A percentile compares a stretch with the other conserved stretches of the same genome.
phyloP scores from a whole-genome alignment of 1,284 basidiomycete species.

The Gomphus bonarii region DNA sequence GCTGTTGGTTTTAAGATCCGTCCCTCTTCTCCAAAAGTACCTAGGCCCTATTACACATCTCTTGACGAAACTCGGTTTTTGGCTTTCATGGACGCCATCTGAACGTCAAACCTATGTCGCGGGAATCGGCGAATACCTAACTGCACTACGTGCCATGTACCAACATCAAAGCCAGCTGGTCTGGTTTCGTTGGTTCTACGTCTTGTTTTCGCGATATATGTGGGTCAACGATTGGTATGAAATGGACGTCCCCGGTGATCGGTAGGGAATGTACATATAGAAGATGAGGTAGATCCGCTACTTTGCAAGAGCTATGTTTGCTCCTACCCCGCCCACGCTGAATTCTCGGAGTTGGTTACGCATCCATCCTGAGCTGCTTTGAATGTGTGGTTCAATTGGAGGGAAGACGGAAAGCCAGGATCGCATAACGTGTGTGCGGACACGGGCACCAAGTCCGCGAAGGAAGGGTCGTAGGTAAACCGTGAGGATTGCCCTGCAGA shows the following conservation, averaged over 20 bases:
- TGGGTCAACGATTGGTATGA: slow-evolving; percentile 75
- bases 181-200: slow-evolving; percentile 87
- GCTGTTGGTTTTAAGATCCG: slow-evolving; percentile 52
- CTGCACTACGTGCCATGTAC: slow-evolving; percentile 60
- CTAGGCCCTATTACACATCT: slow-evolving; percentile 38
- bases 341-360: slow-evolving; percentile 12
- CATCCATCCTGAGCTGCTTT: slow-evolving; percentile 9
- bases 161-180: slow-evolving; percentile 70
- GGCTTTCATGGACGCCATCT: slow-evolving; percentile 16
- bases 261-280: background rate
- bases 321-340: slow-evolving; percentile 6
- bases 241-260: background rate
- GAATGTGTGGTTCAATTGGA: background rate
- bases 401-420: background rate
- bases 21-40: slow-evolving; percentile 52
- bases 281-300: background rate
- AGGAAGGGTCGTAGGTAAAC: slow-evolving; percentile 25
- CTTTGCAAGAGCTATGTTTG: slow-evolving; percentile 13
- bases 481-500: slow-evolving; percentile 22
- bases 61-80: slow-evolving; percentile 34
- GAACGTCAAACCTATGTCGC: slow-evolving; percentile 35
- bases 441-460: slow-evolving; percentile 17
- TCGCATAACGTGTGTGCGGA: slow-evolving; percentile 12
- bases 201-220: slow-evolving; percentile 81
- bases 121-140: slow-evolving; percentile 43